Conservation (phyloP, 768 basidiomycete genomes). For the Peribolospora kevripleyi region DNA sequence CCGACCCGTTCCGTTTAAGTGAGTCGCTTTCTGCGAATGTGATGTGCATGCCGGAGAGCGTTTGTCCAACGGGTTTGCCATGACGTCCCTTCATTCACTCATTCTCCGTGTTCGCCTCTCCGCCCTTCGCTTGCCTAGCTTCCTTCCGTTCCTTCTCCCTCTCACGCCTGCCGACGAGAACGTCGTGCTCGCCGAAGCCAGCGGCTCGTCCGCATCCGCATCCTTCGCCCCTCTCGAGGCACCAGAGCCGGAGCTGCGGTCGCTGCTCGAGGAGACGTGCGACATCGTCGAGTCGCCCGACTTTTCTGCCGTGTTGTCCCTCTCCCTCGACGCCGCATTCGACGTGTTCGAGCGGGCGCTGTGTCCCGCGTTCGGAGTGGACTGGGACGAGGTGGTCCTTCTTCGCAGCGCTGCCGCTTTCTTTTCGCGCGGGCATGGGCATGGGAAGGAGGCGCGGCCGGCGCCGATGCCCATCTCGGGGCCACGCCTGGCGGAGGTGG, state of each 20-base stretch:
- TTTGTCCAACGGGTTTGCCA: slow-evolving; percentile 25
- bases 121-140: slow-evolving; percentile 24
- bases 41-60: slow-evolving; percentile 18
- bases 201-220: slow-evolving; percentile 14
- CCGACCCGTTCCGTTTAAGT: slow-evolving; percentile 22
- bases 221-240: slow-evolving; percentile 17
- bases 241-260: slow-evolving; percentile 31
- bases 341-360: slow-evolving; percentile 39
- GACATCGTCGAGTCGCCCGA: slow-evolving; percentile 38
- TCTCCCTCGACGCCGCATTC: slow-evolving; percentile 46
- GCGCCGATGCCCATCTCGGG: neutral
- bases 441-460: slow-evolving; percentile 20
- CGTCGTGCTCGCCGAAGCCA: slow-evolving; percentile 33
- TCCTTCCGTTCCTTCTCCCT: slow-evolving; percentile 48
- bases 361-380: slow-evolving; percentile 20
- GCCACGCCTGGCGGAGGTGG: neutral
- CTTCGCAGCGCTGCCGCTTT: slow-evolving; percentile 3
- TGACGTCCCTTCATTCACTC: slow-evolving; percentile 24
- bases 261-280: slow-evolving; percentile 46
- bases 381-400: slow-evolving; percentile 7
- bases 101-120: slow-evolving; percentile 1
- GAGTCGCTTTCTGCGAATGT: slow-evolving; percentile 2
- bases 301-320: slow-evolving; percentile 43
- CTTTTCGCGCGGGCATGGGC: neutral
- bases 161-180: slow-evolving; percentile 45